Conservation (phyloP, 352 stramenopile species). For the Pythium sukuiense region DNA sequence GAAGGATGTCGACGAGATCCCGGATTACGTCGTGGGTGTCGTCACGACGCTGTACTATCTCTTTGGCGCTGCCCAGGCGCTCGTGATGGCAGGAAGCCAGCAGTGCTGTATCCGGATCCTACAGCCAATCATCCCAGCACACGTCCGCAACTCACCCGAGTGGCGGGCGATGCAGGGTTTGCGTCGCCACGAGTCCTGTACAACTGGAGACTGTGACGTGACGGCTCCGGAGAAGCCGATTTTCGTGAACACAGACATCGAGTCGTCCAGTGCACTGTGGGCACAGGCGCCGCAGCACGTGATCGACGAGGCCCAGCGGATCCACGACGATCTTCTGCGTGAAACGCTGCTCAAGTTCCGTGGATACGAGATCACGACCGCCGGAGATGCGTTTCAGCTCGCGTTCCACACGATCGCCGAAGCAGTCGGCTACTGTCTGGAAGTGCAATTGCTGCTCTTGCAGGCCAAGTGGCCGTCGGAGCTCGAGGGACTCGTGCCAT, state of each 20-base stretch:
- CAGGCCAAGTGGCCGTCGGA: conserved; percentile 61
- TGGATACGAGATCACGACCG: conserved; percentile 80
- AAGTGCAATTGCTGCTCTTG: conserved; percentile 60
- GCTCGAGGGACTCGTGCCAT: conserved; percentile 47
- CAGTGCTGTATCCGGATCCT: conserved; percentile 58
- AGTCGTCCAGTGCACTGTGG: conserved; percentile 74
- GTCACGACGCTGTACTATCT: conserved; percentile 68
- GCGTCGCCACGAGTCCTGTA: conserved; percentile 34
- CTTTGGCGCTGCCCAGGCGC: conserved; percentile 55
- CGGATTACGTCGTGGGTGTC: conserved; percentile 55
- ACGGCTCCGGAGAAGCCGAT: conserved; percentile 45
- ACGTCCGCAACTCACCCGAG: conserved; percentile 54
- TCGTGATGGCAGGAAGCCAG: conserved; percentile 71
- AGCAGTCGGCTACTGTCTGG: conserved; percentile 63
- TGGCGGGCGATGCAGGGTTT: conserved; percentile 28
- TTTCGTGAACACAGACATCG: conserved; percentile 82
- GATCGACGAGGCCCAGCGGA: conserved; percentile 58
- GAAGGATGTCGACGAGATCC: conserved; percentile 43
- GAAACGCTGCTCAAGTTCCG: conserved; percentile 47
- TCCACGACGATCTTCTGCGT: conserved; percentile 68
- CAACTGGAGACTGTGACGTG: conserved; percentile 29
- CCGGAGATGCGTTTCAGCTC: conserved; percentile 70
- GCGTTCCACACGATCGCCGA: conserved; percentile 67
- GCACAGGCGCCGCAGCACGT: conserved; percentile 45
- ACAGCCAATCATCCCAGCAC: conserved; percentile 50